Conservation (phyloP, 768 basidiomycete species). For the Panaeolus cyanescens region DNA sequence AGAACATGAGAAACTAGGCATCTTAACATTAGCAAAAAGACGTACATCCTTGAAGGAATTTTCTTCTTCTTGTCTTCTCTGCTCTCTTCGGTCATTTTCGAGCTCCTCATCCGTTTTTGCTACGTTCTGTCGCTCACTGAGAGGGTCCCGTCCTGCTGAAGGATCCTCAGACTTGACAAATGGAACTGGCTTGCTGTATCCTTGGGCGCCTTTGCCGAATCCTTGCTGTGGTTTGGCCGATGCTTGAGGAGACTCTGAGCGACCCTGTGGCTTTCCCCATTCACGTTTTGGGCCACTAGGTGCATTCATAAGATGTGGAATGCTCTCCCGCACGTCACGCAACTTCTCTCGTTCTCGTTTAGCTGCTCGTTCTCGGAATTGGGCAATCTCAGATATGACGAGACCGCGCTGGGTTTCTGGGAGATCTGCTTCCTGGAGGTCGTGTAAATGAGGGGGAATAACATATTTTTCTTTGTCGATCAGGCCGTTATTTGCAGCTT, state of each 20-base stretch:
- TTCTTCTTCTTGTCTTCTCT: slow-evolving; percentile 77
- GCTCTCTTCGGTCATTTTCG: slow-evolving; percentile 79
- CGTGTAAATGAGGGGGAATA: slow-evolving; percentile 95
- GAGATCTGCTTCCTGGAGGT: slow-evolving; percentile 94
- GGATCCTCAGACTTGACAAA: slow-evolving; percentile 76
- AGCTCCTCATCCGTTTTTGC: slow-evolving; percentile 86
- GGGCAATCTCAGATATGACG: slow-evolving; percentile 94
- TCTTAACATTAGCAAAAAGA: slow-evolving; percentile 17
- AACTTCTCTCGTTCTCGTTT: slow-evolving; percentile 90
- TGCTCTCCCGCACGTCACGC: slow-evolving; percentile 69
- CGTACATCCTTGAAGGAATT: slow-evolving; percentile 84
- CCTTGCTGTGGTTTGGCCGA: slow-evolving; percentile 45
- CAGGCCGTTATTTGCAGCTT: slow-evolving; percentile 72
- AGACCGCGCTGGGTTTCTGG: slow-evolving; percentile 92
- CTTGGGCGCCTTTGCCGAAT: slow-evolving; percentile 70
- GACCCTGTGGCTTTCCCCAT: slow-evolving; percentile 71
- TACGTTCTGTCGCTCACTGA: slow-evolving; percentile 35
- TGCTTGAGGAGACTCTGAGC: slow-evolving; percentile 27
- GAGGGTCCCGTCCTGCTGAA: slow-evolving; percentile 27
- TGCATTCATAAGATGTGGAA: slow-evolving; percentile 44
- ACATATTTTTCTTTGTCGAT: slow-evolving; percentile 86
- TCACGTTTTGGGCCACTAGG: slow-evolving; percentile 79
- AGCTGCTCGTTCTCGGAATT: slow-evolving; percentile 92
- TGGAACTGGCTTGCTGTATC: slow-evolving; percentile 76
- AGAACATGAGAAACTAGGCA: slow-evolving; percentile 4